Conservation (phyloP, 148 eudicot species). For the Polygonum aviculare region DNA sequence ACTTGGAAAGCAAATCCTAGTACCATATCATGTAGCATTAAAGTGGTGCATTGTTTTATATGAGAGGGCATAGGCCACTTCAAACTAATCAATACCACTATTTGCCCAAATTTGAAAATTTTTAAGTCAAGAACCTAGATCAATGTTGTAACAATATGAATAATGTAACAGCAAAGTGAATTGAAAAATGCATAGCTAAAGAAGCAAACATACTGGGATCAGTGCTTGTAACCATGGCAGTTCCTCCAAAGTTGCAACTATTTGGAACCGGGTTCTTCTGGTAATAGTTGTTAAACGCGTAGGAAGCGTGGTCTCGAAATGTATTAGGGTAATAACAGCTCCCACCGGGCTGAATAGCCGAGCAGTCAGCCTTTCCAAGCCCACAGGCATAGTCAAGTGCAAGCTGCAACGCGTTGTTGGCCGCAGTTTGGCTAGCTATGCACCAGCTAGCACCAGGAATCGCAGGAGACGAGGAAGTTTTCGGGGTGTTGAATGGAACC, state of each 20-base stretch:
- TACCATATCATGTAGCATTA: neutral
- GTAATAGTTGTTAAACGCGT: slow-evolving; percentile 60
- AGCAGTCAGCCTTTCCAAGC: slow-evolving; percentile 49
- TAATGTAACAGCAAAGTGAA: neutral
- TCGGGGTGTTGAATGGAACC: slow-evolving; percentile 19
- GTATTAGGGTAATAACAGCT: slow-evolving; percentile 47
- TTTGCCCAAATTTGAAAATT: neutral
- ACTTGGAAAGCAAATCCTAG: slow-evolving; percentile 11
- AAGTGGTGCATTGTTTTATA: slow-evolving; percentile 10
- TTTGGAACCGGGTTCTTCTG: slow-evolving; percentile 67
- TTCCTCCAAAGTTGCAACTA: slow-evolving; percentile 69
- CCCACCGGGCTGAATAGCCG: slow-evolving; percentile 43
- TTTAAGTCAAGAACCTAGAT: neutral
- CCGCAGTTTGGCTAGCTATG: slow-evolving; percentile 47
- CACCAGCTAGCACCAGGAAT: slow-evolving; percentile 54
- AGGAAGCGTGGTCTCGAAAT: slow-evolving; percentile 48
- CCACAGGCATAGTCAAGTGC: slow-evolving; percentile 79
- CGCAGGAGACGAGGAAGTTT: slow-evolving; percentile 18
- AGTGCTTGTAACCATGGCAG: slow-evolving; percentile 68
- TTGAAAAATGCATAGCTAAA: neutral
- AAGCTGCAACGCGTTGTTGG: slow-evolving; percentile 35
- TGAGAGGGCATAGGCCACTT: neutral
- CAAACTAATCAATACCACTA: neutral
- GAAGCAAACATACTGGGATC: slow-evolving; percentile 67
- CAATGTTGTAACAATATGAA: neutral